Conservation (phyloP, 169 alveolate genomes). For the Eimeria necatrix region DNA sequence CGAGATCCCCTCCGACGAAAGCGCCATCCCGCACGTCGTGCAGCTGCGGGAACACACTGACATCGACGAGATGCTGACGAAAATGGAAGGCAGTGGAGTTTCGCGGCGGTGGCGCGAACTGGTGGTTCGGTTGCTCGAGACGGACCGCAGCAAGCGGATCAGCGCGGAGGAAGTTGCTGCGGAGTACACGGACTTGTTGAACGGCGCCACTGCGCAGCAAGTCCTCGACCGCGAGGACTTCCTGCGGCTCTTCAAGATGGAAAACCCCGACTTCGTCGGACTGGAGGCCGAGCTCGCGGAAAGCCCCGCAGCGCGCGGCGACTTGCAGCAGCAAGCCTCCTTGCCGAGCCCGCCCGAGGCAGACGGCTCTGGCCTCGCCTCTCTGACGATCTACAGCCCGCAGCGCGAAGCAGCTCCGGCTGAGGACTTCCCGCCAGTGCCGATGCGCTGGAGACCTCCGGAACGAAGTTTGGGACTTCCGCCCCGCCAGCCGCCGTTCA, state of each 20-base stretch:
- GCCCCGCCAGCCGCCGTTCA: too few relatives aligned
- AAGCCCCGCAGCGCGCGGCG: too few relatives aligned
- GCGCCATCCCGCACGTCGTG: background rate
- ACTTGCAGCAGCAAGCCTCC: too few relatives aligned
- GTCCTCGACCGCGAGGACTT: background rate
- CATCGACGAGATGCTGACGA: background rate
- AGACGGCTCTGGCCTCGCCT: too few relatives aligned
- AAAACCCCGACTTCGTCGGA: background rate
- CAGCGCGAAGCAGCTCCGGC: too few relatives aligned
- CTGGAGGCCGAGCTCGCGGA: background rate
- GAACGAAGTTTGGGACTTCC: too few relatives aligned
- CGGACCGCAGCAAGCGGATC: background rate
- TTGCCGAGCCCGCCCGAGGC: too few relatives aligned
- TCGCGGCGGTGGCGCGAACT: background rate
- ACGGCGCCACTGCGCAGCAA: background rate
- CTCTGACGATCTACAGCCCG: too few relatives aligned
- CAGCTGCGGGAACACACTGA: background rate
- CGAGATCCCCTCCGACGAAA: background rate
- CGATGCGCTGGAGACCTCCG: too few relatives aligned
- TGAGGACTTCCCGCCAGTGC: too few relatives aligned
- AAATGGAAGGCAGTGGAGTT: background rate
- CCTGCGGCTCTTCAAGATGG: background rate
- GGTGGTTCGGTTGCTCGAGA: background rate
- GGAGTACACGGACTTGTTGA: background rate
- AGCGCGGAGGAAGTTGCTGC: background rate